These are phyloP conservation scores for Pseudophaeomoniella oleicola DNA, from an alignment of 2,329 filamentous ascomycete genomes.

Conservation along the genomic window DNA sequence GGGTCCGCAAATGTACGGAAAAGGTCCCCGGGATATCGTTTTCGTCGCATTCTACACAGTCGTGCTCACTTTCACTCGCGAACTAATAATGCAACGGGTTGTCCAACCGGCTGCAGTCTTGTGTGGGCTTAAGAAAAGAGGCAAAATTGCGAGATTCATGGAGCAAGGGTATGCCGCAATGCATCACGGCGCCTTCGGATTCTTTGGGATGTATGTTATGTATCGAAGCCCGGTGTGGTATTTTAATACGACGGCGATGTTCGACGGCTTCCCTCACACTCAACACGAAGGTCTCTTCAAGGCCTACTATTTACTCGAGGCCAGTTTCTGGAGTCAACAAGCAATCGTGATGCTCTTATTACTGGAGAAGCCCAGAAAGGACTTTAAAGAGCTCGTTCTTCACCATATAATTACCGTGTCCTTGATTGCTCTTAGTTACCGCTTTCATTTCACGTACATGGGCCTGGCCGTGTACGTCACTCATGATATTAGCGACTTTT, in stretches of 20 bases:
- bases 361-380: conserved; percentile 85
- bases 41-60: conserved; percentile 84
- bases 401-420: conserved; percentile 83
- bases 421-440: conserved; percentile 75
- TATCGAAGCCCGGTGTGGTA: conserved; percentile 85
- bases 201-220: conserved; percentile 83
- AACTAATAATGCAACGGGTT: conserved; percentile 88
- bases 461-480: conserved; percentile 87
- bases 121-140: conserved; percentile 54
- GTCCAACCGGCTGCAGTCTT: conserved; percentile 61
- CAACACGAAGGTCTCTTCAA: conserved; percentile 73
- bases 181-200: conserved; percentile 74
- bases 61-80: conserved; percentile 81
- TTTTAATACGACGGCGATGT: conserved; percentile 85
- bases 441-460: conserved; percentile 95
- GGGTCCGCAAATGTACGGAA: conserved; percentile 60
- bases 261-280: conserved; percentile 71
- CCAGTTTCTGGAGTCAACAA: conserved; percentile 91
- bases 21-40: conserved; percentile 72
- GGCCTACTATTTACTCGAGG: conserved; percentile 90
- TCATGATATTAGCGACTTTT: conserved; percentile 89
- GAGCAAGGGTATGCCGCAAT: conserved; percentile 90
- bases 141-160: conserved; percentile 85
- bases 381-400: conserved; percentile 83
- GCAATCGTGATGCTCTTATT: conserved; percentile 73